Evolutionary conservation across 1,139 yeast genomes (phyloP).

Genomic region (Williopsis jadinii): DNA sequence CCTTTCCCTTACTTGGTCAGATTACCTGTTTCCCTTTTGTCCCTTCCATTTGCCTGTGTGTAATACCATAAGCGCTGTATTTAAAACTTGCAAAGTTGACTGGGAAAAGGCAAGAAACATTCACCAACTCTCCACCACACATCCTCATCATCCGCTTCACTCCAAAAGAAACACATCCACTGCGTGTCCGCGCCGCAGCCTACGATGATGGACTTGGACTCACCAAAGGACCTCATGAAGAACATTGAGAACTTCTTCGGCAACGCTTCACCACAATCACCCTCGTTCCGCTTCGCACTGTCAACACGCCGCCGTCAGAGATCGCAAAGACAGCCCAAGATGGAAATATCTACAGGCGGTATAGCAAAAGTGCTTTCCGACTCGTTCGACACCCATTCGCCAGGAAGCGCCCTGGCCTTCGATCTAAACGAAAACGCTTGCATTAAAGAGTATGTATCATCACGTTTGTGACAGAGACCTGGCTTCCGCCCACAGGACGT

Average conservation of each 20-base stretch:
- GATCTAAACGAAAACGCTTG: conserved; percentile 42
- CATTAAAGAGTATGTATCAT: conserved; percentile 21
- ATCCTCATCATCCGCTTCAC: too few species aligned
- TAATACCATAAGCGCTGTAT: too few species aligned
- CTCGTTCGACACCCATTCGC: conserved; percentile 20
- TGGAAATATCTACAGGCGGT: conserved; percentile 9
- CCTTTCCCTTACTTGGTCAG: too few species aligned
- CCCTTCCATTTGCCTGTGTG: too few species aligned
- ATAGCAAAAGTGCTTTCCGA: background rate
- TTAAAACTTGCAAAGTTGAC: too few species aligned
- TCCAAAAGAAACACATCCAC: too few species aligned
- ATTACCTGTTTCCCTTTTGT: too few species aligned
- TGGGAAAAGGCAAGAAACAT: too few species aligned
- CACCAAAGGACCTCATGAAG: conserved; percentile 18
- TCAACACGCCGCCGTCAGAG: conserved; percentile 5
- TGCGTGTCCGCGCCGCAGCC: background rate
- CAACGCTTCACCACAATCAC: conserved; percentile 20
- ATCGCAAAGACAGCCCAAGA: background rate
- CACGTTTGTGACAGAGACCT: background rate
- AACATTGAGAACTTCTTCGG: conserved; percentile 17
- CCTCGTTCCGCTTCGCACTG: conserved; percentile 19
- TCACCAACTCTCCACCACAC: too few species aligned
- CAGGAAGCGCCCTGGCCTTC: conserved; percentile 39
- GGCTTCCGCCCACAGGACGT: too few species aligned
- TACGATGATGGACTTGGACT: conserved; percentile 18